phyloP scores from a whole-genome alignment of 768 basidiomycete species.

The Galerina sulciceps region DNA sequence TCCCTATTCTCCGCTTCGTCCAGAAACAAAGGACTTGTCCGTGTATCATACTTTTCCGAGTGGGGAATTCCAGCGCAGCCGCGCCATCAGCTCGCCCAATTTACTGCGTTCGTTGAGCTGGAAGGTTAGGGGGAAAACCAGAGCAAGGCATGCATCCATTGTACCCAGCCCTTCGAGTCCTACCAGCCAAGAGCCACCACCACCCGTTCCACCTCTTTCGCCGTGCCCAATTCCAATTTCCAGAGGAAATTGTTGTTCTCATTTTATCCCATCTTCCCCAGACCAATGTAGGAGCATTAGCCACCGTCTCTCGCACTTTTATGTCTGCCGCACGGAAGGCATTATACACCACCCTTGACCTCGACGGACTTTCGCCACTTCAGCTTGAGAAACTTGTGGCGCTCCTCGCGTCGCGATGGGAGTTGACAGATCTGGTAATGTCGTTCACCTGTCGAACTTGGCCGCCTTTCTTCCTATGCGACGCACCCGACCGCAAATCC shows the following conservation, averaged over 20 bases:
- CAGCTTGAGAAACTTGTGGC: conserved; percentile 40
- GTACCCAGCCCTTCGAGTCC: conserved; percentile 1
- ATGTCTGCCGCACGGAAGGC: conserved; percentile 32
- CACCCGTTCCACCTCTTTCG: conserved; percentile 6
- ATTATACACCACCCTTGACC: conserved; percentile 39
- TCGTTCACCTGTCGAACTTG: conserved; percentile 45
- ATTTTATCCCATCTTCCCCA: conserved; percentile 41
- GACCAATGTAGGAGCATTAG: conserved; percentile 29
- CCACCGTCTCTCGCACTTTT: conserved; percentile 37
- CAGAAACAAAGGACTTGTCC: conserved; percentile 1
- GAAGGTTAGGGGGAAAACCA: conserved; percentile 22
- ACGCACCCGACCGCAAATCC: conserved; percentile 17
- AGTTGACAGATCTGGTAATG: conserved; percentile 44
- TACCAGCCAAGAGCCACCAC: not conserved
- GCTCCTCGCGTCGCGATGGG: conserved; percentile 39
- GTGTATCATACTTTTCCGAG: conserved; percentile 8
- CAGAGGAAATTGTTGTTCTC: conserved; percentile 35
- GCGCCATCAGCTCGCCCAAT: conserved; percentile 44
- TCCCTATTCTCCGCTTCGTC: conserved; percentile 38
- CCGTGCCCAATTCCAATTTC: conserved; percentile 24
- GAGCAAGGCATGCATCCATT: conserved; percentile 17
- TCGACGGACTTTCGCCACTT: conserved; percentile 30
- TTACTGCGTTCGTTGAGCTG: conserved; percentile 29
- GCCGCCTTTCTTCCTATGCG: conserved; percentile 41
- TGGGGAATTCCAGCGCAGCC: conserved; percentile 23